Evolutionary conservation across 2,329 filamentous ascomycete genomes (phyloP).

Genomic region (Colletotrichum viniferum): DNA sequence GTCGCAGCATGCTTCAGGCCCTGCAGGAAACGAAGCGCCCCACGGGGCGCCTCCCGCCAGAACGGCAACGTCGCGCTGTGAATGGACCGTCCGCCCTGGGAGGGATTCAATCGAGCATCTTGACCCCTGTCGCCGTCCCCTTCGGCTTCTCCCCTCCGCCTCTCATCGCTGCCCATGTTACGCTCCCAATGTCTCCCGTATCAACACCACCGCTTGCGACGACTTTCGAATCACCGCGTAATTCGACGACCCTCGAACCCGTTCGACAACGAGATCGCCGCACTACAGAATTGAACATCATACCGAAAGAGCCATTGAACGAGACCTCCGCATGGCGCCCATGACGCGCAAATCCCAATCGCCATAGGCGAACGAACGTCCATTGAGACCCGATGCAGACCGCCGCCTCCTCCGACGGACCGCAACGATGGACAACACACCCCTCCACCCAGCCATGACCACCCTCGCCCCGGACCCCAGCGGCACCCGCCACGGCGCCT

Average conservation of each 20-base stretch:
- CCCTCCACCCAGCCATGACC: conserved; percentile 12
- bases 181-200: not conserved
- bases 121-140: not conserved
- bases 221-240: not conserved
- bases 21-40: not conserved
- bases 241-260: not conserved
- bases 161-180: not conserved
- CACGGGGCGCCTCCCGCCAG: not conserved
- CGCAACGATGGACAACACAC: conserved; percentile 18
- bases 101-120: not conserved
- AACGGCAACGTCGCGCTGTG: not conserved
- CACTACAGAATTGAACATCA: not conserved
- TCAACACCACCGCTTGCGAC: not conserved
- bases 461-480: not conserved
- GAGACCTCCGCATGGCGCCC: not conserved
- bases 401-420: not conserved
- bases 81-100: not conserved
- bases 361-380: not conserved
- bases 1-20: not conserved
- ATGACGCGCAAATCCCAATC: not conserved
- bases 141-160: not conserved
- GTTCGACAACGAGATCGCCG: accelerated
- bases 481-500: conserved; percentile 14
- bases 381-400: not conserved
- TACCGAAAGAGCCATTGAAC: not conserved